These are phyloP conservation scores for Harringtonia aguacate DNA, from an alignment of 2,329 filamentous ascomycete species.

Conservation along the genomic window DNA sequence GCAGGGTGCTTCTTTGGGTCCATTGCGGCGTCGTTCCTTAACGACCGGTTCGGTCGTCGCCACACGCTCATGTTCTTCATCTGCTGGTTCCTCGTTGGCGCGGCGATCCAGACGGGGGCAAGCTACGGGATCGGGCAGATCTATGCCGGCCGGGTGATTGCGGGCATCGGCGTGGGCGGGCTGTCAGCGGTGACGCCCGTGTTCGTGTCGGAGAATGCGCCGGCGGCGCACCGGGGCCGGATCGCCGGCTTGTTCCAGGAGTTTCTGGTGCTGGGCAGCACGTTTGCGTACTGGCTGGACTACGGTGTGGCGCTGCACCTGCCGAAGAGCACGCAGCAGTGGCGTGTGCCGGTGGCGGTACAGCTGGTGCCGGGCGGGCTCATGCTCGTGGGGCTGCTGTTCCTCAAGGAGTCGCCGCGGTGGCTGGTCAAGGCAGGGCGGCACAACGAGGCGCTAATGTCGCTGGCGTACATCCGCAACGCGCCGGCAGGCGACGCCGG, in stretches of 20 bases:
- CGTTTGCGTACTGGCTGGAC: conserved; percentile 30
- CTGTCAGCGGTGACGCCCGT: conserved; percentile 32
- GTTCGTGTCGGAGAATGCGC: conserved; percentile 34
- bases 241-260: conserved; percentile 33
- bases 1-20: conserved; percentile 1
- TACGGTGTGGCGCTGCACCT: conserved; percentile 31
- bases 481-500: conserved; percentile 56
- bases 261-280: conserved; percentile 31
- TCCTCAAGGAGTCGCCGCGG: conserved; percentile 61
- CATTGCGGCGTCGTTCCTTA: background rate
- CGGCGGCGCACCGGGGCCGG: conserved; percentile 31
- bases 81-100: conserved; percentile 4
- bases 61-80: conserved; percentile 3
- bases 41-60: conserved; percentile 4
- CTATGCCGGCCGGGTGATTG: conserved; percentile 25
- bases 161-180: conserved; percentile 25
- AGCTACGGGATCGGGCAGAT: conserved; percentile 12
- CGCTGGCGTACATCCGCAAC: conserved; percentile 59
- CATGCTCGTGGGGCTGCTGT: conserved; percentile 50
- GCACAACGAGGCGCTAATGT: conserved; percentile 53
- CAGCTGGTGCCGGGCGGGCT: conserved; percentile 60
- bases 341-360: conserved; percentile 34
- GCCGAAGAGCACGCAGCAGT: conserved; percentile 26
- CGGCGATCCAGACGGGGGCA: conserved; percentile 4
- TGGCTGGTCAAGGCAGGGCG: conserved; percentile 68